phyloP scores from a whole-genome alignment of 1,284 basidiomycete genomes.

The Anthracocystis setariae region DNA sequence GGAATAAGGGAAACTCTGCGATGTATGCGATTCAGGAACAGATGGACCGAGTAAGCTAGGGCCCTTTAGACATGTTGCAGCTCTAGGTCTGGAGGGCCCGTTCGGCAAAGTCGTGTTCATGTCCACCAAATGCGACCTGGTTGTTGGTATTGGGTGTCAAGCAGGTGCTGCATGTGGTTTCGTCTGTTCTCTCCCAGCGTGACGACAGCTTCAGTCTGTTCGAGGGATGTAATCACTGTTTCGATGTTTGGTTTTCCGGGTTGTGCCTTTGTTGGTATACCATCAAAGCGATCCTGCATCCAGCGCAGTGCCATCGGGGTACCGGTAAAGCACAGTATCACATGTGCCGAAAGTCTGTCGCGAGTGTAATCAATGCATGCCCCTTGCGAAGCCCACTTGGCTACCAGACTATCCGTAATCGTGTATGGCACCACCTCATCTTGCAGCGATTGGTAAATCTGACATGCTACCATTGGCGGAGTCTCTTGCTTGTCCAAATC shows the following conservation, averaged over 20 bases:
- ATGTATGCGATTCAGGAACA: too few relatives aligned
- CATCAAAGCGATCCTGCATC: conserved; percentile 50
- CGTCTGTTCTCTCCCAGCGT: conserved; percentile 38
- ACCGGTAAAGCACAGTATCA: conserved; percentile 43
- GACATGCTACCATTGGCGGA: conserved; percentile 42
- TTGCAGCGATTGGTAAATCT: conserved; percentile 55
- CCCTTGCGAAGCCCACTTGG: conserved; percentile 31
- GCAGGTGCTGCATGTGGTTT: conserved; percentile 23
- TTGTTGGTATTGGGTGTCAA: conserved; percentile 30
- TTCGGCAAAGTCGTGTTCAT: not conserved
- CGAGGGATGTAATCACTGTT: conserved; percentile 36
- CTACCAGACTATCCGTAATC: conserved; percentile 43
- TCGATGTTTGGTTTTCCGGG: conserved; percentile 23
- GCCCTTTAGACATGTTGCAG: too few relatives aligned
- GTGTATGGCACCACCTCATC: conserved; percentile 59
- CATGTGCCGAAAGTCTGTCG: conserved; percentile 31
- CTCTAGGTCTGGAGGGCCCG: too few relatives aligned
- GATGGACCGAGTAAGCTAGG: too few relatives aligned
- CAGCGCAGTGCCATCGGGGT: conserved; percentile 35
- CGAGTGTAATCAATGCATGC: conserved; percentile 46
- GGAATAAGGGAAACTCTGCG: too few relatives aligned
- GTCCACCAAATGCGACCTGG: conserved; percentile 38
- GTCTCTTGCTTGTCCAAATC: conserved; percentile 23
- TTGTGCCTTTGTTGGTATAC: conserved; percentile 13
- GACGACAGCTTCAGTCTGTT: conserved; percentile 23